Evolutionary conservation across 2,329 filamentous ascomycete genomes (phyloP), one percentile per base, ranked within the genome.

Genomic region (Penicillium polonicum): DNA sequence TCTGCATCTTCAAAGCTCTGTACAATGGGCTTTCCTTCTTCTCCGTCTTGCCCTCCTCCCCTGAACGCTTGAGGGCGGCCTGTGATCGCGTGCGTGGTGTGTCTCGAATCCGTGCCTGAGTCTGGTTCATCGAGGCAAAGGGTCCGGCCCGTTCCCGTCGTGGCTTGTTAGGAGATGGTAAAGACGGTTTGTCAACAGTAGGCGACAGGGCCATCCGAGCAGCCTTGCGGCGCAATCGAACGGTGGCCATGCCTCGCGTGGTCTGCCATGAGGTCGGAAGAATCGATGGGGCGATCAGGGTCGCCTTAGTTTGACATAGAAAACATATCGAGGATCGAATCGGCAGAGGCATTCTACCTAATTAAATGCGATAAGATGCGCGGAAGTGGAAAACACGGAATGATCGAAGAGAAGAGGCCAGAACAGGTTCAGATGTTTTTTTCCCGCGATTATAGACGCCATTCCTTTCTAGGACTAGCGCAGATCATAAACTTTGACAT

Each of bases 1-100:
- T 86, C 72, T 97, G 93, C 93, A 97, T 97, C 78, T 95, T 96
- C 74, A 97, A 80, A 5, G 93, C 92, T 72, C 95, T 92, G 75
- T 85, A 89, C 8, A 83, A 76, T 48, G 79, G 78, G 58, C 78
- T 74, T 60, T 80, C 78, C 71, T 80, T 74, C 65, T 78, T 76
- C 65, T 77, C 68, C 57, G 69, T 61, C 60, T 73, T 68, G 51
- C 72, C 60, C 27, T 69, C 72, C 35, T 73, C 69, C 29, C 69
- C 69, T 52, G 78, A 69, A 59, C 76, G 72, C 62, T 76, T 80
- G 50, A 78, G 70, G 48, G 80, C 74, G 10, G 80, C 77, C 68
- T 62, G 67, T 5, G 73, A 74, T 52, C 68, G 66, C 23, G 71
- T 43, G 29, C 68, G 68, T 17, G 78, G 73, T 12, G 72, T 66